Evolutionary conservation across 2,329 filamentous ascomycete species (phyloP).

Genomic region (Byssothecium circinans): DNA sequence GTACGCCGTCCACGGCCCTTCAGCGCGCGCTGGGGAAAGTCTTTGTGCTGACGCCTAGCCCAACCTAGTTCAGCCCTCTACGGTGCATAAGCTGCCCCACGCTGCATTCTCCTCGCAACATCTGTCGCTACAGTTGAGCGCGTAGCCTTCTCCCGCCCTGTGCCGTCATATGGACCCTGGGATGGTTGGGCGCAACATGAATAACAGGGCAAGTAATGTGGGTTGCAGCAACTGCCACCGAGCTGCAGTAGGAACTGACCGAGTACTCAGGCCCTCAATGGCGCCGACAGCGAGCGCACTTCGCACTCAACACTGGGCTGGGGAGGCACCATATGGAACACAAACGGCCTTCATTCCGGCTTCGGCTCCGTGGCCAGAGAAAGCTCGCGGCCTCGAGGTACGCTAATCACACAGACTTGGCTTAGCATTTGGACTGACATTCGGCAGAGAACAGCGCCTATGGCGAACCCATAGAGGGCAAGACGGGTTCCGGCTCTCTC

Average conservation of each 20-base stretch:
- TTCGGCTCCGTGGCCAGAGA: constrained; percentile 36
- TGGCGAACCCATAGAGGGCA: constrained; percentile 51
- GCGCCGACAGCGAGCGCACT: constrained; percentile 29
- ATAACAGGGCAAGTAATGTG: constrained; percentile 37
- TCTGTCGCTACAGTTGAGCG: constrained; percentile 9
- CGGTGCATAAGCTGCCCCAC: constrained; percentile 29
- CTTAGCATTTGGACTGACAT: constrained; percentile 17
- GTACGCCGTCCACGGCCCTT: constrained; percentile 18
- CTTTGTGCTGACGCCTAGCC: constrained; percentile 40
- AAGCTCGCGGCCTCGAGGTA: constrained; percentile 38
- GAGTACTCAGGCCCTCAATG: constrained; percentile 32
- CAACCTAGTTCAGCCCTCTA: constrained; percentile 26
- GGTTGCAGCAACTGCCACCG: constrained; percentile 13
- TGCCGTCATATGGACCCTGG: constrained; percentile 21
- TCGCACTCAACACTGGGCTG: constrained; percentile 31
- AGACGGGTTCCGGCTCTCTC: constrained; percentile 70
- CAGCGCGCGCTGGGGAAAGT: constrained; percentile 9
- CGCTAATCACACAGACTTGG: background rate
- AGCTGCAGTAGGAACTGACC: constrained; percentile 10
- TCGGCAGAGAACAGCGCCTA: constrained; percentile 31
- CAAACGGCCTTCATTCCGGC: constrained; percentile 24
- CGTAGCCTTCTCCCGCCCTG: constrained; percentile 4
- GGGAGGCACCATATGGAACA: constrained; percentile 43
- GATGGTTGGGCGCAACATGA: constrained; percentile 28
- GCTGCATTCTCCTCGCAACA: constrained; percentile 10